Base-by-base conservation (phyloP, 164 flowering plant genomes). In the Akebia trifoliata region DNA sequence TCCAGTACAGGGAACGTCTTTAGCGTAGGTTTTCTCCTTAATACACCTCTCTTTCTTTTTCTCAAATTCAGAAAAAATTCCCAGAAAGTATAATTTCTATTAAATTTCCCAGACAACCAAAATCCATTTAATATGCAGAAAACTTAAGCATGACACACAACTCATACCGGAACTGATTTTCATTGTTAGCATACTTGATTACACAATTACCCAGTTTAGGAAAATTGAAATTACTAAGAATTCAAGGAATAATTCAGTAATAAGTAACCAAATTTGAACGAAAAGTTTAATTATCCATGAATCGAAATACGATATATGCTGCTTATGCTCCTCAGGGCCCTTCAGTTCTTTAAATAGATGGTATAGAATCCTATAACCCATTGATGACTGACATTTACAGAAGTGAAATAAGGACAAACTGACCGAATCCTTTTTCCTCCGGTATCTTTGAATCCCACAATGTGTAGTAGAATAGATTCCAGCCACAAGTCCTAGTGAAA, bases 341-440 rank as follows among this genome's bases (percentile, higher is more conserved):
- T 21, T 15, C 22, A 0, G 18, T 20, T 28, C 25, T 9, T 28
- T 4, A 5, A 52, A 52, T 7, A 34, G 15, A 43, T 15, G 24
- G 21, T 34, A 45, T 12, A 47, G 14, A 8, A 17, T 25, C 36
- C 18, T 35, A 5, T 26, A 2, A 3, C 11, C 11, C 37, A 34
- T 29, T 11, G 22, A 18, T 36, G 29, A 53, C 56, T 25, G 12
- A 12, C 21, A 40, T 2, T 31, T 49, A 37, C 46, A 12, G 42
- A 45, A 28, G 26, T 21, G 39, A 30, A 24, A 59, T 38, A 25
- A 15, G 24, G 30, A 43, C 21, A 24, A 47, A 67, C 92, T 78
- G 59, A 90, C 95, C 97, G 74, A 66, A 74, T 86, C 97, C 42
- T 80, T 68, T 66, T 66, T 37, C 62, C 60, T 54, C 25, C 88